phyloP scores from a whole-genome alignment of 2,329 filamentous ascomycete genomes.

The Clonostachys rosea region DNA sequence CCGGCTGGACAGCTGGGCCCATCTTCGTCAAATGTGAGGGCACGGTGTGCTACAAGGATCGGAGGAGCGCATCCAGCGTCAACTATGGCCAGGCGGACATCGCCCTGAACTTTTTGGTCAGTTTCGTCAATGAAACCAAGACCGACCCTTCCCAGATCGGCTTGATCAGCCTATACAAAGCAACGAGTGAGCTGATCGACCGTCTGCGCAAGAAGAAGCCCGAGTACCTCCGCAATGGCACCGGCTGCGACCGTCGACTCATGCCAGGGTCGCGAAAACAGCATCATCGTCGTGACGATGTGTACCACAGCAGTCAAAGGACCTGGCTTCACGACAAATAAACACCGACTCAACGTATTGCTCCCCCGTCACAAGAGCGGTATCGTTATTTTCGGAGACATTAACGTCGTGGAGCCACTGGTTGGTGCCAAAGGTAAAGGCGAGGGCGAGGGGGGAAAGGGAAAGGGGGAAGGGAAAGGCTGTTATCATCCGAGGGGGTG shows the following conservation, averaged over 20 bases:
- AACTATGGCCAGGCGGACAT: background rate
- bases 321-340: background rate
- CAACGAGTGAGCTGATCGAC: background rate
- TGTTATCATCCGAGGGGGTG: too few relatives aligned
- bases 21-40: background rate
- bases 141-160: constrained; percentile 1
- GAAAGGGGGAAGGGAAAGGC: too few relatives aligned
- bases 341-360: background rate
- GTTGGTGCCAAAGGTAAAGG: too few relatives aligned
- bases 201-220: background rate
- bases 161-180: background rate
- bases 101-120: constrained; percentile 4
- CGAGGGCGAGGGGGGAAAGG: too few relatives aligned
- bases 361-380: background rate
- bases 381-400: constrained; percentile 2
- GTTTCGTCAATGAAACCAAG: constrained; percentile 4
- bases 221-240: background rate
- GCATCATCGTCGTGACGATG: background rate
- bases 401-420: too few relatives aligned
- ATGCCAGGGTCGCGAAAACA: background rate
- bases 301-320: background rate
- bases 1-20: background rate
- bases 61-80: background rate
- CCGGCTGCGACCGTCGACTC: constrained; percentile 1
- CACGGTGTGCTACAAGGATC: background rate